phyloP scores from a whole-genome alignment of 2,329 filamentous ascomycete species.

The Alternaria ventricosa region DNA sequence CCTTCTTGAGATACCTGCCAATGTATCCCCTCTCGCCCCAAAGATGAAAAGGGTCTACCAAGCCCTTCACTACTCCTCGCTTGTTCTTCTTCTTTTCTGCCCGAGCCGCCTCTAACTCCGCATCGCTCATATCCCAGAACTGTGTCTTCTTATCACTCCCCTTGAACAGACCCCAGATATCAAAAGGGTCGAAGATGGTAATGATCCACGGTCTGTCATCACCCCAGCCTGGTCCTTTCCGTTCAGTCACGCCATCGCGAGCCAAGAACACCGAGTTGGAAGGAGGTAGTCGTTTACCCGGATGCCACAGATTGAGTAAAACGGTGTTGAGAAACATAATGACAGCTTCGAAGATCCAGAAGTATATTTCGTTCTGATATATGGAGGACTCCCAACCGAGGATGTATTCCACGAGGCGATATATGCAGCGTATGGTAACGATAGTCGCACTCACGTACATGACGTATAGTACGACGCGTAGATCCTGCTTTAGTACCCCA shows the following conservation, averaged over 20 bases:
- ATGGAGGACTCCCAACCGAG: slow-evolving; percentile 44
- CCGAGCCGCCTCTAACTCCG: slow-evolving; percentile 35
- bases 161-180: slow-evolving; percentile 40
- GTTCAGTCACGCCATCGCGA: slow-evolving; percentile 60
- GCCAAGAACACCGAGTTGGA: slow-evolving; percentile 60
- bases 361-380: slow-evolving; percentile 58
- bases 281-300: slow-evolving; percentile 57
- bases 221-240: slow-evolving; percentile 57
- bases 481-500: slow-evolving; percentile 52
- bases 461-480: slow-evolving; percentile 53
- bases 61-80: slow-evolving; percentile 21
- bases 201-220: slow-evolving; percentile 55
- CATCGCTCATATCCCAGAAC: slow-evolving; percentile 48
- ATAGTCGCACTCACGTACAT: slow-evolving; percentile 59
- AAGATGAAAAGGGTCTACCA: slow-evolving; percentile 41
- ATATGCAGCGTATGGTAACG: slow-evolving; percentile 58
- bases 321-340: slow-evolving; percentile 61
- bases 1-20: slow-evolving; percentile 30
- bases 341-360: slow-evolving; percentile 62
- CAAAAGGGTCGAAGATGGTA: slow-evolving; percentile 49
- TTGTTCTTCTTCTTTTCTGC: slow-evolving; percentile 37
- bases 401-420: slow-evolving; percentile 60
- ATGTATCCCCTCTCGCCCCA: slow-evolving; percentile 40
- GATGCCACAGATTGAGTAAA: slow-evolving; percentile 60
- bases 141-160: slow-evolving; percentile 44